These are phyloP conservation scores for Paramecium pentaurelia DNA, from an alignment of 73 alveolate genomes.

Conservation along the genomic window DNA sequence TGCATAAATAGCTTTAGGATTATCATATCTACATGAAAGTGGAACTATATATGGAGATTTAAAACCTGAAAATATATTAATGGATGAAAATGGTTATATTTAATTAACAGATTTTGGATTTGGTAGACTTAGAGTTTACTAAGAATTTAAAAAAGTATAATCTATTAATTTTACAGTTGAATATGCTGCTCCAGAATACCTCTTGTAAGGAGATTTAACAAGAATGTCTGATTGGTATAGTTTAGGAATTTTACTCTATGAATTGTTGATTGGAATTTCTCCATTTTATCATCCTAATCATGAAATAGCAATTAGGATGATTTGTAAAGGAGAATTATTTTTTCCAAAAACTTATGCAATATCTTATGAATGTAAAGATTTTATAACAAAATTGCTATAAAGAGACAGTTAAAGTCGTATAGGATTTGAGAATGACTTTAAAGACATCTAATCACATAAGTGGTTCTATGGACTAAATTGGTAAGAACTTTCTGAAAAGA, in stretches of 20 bases:
- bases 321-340: neutral
- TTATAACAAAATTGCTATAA: slow-evolving; percentile 1
- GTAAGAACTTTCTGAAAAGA: slow-evolving; percentile 30
- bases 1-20: slow-evolving; percentile 5
- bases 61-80: slow-evolving; percentile 39
- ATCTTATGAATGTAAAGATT: neutral
- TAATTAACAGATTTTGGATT: slow-evolving; percentile 34
- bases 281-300: slow-evolving; percentile 44
- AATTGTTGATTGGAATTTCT: slow-evolving; percentile 53
- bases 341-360: slow-evolving; percentile 9
- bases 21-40: neutral
- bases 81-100: slow-evolving; percentile 19
- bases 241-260: slow-evolving; percentile 53
- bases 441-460: slow-evolving; percentile 51
- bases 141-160: neutral
- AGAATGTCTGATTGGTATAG: slow-evolving; percentile 64
- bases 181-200: slow-evolving; percentile 41
- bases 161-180: slow-evolving; percentile 2
- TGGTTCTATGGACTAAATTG: slow-evolving; percentile 52
- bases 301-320: slow-evolving; percentile 14
- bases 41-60: slow-evolving; percentile 36
- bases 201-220: slow-evolving; percentile 20
- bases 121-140: slow-evolving; percentile 13
- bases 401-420: neutral
- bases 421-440: slow-evolving; percentile 45